Percentiles rank a stretch among this genome's conserved stretches.
phyloP scores from a whole-genome alignment of 495 filamentous ascomycete genomes.

The Sphaerosporella brunnea region DNA sequence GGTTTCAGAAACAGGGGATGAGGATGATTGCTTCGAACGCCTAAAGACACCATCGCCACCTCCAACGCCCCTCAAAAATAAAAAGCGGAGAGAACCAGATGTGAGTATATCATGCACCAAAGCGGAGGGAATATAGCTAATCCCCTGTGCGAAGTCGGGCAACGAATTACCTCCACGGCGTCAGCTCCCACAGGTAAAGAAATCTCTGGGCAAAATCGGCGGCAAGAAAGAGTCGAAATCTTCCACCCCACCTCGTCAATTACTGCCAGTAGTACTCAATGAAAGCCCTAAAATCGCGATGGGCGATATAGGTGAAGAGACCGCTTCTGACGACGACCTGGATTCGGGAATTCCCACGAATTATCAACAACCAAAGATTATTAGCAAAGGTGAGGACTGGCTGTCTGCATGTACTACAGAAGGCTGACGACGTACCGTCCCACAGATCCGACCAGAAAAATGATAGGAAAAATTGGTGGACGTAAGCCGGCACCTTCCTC shows the following conservation, averaged over 20 bases:
- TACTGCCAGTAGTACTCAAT: too few species aligned
- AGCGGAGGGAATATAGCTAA: too few species aligned
- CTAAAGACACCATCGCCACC: background rate
- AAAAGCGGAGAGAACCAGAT: background rate
- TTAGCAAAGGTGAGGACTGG: too few species aligned
- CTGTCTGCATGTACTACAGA: too few species aligned
- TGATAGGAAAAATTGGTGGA: background rate
- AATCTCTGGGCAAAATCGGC: slow-evolving; percentile 39
- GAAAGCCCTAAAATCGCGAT: background rate
- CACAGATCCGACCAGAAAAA: background rate
- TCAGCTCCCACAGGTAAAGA: slow-evolving; percentile 31
- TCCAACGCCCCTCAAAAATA: background rate
- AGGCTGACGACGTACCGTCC: too few species aligned
- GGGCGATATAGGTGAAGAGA: slow-evolving; percentile 32
- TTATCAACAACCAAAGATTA: too few species aligned
- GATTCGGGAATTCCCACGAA: background rate
- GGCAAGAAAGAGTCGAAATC: slow-evolving; percentile 59
- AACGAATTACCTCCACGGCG: background rate
- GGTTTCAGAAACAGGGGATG: background rate
- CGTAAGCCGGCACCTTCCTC: background rate
- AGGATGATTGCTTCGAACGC: slow-evolving; percentile 11
- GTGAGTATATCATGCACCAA: too few species aligned
- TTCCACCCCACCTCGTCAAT: too few species aligned
- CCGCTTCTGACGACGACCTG: background rate
- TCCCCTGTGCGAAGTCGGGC: background rate